Base-by-base conservation (phyloP, 257 asterid species). In the Verbena officinalis region DNA sequence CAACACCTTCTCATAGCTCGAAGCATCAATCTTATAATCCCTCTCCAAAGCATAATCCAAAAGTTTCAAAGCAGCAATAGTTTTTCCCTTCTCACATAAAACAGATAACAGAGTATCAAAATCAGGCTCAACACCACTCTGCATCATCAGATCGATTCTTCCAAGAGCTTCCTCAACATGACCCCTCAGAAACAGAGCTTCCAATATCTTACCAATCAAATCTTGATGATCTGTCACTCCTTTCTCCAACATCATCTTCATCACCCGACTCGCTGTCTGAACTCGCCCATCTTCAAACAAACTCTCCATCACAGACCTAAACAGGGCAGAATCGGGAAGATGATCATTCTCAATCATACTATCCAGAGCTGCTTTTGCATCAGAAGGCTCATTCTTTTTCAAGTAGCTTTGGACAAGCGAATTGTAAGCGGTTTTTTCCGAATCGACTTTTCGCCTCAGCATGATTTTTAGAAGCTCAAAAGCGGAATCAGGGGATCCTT, bases 121-220 rank as follows among this genome's bases (percentile, higher is more conserved):
- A 69, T 86, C 81, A 9, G 95, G 96, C 22, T 73, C 72, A 10
- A 88, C 76, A 9, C 95, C 91, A 42, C 70, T 84, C n/a, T 80
- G 85, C 85, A 94, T 80, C 72, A 88, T 48, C 73, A 86, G 69
- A 39, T 90, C 97, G 36, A 90, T 86, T 74, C 97, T 82, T 66
- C 99, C 97, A 2, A 90, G 77, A 24, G 95, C 95, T 80, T 90
- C 99, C 78, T 88, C 99, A 23, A 90, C 93, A 54, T 94, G 99
- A 31, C 97, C 97, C 81, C 97, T 86, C 85, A 80, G 62, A 1
- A 90, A 73, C 64, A 94, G 79, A 55, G 96, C 95, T 78, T 90
- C 96, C 77, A 86, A 49, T 42, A 94, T 83, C 71, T 88, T 83
- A 45, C 68, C 71, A 59, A 86, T 78, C 80, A 90, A 73, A 69